A percentile compares a stretch with the other conserved stretches of the same genome.
These are phyloP conservation scores for Albugo candida DNA, from an alignment of 352 stramenopile species.

Conservation along the genomic window DNA sequence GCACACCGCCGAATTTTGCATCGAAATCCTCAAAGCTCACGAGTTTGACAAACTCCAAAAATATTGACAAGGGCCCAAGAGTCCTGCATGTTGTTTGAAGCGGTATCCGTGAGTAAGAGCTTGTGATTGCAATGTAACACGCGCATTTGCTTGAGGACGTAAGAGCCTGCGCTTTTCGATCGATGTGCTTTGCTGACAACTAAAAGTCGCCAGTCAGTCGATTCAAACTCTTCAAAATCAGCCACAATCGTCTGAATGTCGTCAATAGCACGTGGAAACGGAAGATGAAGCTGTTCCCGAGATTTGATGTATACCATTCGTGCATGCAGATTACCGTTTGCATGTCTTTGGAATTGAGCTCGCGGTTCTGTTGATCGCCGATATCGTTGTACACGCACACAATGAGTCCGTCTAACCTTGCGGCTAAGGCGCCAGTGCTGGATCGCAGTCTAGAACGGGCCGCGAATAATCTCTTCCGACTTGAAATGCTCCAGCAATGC, in stretches of 20 bases:
- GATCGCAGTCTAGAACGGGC: constrained; percentile 69
- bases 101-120: constrained; percentile 92
- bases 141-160: constrained; percentile 77
- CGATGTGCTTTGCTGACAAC: constrained; percentile 73
- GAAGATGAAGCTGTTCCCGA: constrained; percentile 79
- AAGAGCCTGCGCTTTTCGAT: constrained; percentile 53
- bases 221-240: constrained; percentile 74
- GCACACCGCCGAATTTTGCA: constrained; percentile 82
- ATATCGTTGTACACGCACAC: constrained; percentile 97
- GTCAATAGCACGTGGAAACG: constrained; percentile 77
- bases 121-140: constrained; percentile 75
- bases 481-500: constrained; percentile 82
- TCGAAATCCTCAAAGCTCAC: constrained; percentile 78
- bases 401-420: constrained; percentile 93
- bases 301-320: constrained; percentile 76
- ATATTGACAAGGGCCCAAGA: constrained; percentile 95
- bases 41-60: constrained; percentile 88
- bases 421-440: constrained; percentile 76
- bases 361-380: constrained; percentile 40
- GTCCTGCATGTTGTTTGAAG: constrained; percentile 93
- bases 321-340: constrained; percentile 64
- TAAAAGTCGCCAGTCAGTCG: constrained; percentile 66
- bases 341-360: constrained; percentile 78
- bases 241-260: constrained; percentile 67
- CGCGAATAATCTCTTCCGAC: constrained; percentile 64